Conservation (phyloP, 768 basidiomycete species). For the Tulasnella sp. region DNA sequence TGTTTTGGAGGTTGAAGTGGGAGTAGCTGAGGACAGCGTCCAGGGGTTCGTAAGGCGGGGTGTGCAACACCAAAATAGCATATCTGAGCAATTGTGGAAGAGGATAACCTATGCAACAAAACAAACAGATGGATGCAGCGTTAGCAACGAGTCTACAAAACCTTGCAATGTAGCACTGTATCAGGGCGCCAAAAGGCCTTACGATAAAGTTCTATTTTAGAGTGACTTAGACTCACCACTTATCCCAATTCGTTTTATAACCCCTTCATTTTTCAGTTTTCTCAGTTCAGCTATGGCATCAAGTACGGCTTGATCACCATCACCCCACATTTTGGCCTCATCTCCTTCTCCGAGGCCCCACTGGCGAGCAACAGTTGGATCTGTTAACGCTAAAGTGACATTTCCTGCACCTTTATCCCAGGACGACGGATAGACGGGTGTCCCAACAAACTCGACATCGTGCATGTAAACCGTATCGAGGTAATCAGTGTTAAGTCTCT, state of each 20-base stretch:
- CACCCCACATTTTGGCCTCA: conserved; percentile 44
- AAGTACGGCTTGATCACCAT: conserved; percentile 60
- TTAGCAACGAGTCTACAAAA: neutral
- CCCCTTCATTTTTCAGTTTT: conserved; percentile 56
- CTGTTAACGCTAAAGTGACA: conserved; percentile 39
- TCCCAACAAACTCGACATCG: conserved; percentile 67
- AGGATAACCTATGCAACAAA: conserved; percentile 50
- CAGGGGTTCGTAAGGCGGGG: conserved; percentile 51
- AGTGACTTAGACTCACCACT: conserved; percentile 38
- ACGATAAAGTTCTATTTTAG: neutral
- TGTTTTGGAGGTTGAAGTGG: conserved; percentile 65
- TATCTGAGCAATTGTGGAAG: conserved; percentile 75
- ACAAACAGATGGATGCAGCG: too few relatives aligned
- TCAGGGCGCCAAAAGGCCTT: neutral
- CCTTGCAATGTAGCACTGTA: neutral
- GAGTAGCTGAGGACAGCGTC: conserved; percentile 73
- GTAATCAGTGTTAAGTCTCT: conserved; percentile 59
- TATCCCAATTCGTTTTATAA: conserved; percentile 64
- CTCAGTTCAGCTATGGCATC: conserved; percentile 53
- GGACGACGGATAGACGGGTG: conserved; percentile 37
- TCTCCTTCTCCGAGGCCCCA: conserved; percentile 55
- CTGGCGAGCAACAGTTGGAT: conserved; percentile 33
- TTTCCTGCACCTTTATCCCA: conserved; percentile 35
- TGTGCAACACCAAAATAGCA: conserved; percentile 53
- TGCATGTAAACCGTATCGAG: conserved; percentile 74